Base-by-base conservation (phyloP, 345 rosid genomes). In the Hypericum androsaemum region DNA sequence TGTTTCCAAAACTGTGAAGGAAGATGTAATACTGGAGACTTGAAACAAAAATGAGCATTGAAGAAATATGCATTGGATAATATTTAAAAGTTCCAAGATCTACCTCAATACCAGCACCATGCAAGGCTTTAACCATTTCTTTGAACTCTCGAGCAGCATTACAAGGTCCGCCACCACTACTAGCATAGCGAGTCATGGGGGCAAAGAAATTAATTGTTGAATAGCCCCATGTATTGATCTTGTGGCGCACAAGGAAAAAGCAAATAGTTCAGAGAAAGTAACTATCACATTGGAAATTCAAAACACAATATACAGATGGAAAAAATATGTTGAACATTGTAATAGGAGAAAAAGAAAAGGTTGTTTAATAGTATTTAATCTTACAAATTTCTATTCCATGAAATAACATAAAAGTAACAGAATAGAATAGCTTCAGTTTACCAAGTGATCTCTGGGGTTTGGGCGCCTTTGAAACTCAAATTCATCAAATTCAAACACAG, bases 141-240 rank as follows among this genome's bases (percentile, higher is more conserved):
- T 87, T 87, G 54, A 90, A 80, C 75, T 90, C 98, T 58, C 50
- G 41, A 0, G 89, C 82, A 62, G 98, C 98, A 70, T 67, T 79
- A 49, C 75, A 41, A 40, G 95, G 92, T 48, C 95, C 92, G 39
- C 86, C 95, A 53, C 89, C 92, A 39, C 74, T 72, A 74, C 86
- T 82, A 57, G 95, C 89, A 69, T 90, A 90, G 58, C 95, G 92
- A 64, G 80, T 84, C 98, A 90, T 87, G 5, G 98, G 96, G 72
- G 98, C 70, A 65, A 90, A 90, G 81, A 90, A 90, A 73, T 90
- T 90, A 73, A 84, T 75, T 8, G 98, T 90, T 6, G 98, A 90
- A 64, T 90, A 90, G 56, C 98, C 98, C 98, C 98, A 90, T 39
- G 95, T 90, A 67, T 90, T 90, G 58, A 90, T 70, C 98, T 90